These are phyloP conservation scores for Marasmius oreades DNA, from an alignment of 1,284 basidiomycete genomes.

Conservation along the genomic window DNA sequence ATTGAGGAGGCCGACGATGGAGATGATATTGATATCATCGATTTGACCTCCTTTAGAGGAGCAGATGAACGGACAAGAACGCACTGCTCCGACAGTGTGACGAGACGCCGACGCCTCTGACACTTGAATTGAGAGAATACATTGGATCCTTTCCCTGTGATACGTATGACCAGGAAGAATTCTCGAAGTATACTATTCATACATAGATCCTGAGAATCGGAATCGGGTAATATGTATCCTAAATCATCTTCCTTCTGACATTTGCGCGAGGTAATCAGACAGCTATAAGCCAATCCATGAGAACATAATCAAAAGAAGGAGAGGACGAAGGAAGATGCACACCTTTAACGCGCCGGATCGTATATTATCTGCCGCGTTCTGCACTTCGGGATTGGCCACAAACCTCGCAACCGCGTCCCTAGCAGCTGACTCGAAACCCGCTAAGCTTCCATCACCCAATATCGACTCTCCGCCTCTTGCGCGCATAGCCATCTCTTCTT, in stretches of 20 bases:
- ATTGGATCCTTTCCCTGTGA: too few species aligned
- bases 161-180: too few species aligned
- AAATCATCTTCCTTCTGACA: conserved; percentile 52
- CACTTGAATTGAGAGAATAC: too few species aligned
- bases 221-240: too few species aligned
- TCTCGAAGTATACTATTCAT: too few species aligned
- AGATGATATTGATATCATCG: too few species aligned
- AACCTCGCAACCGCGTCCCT: conserved; percentile 78
- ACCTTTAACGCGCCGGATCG: conserved; percentile 85
- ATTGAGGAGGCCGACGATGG: too few species aligned
- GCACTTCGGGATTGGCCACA: conserved; percentile 87
- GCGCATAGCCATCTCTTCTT: conserved; percentile 52
- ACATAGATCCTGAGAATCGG: too few species aligned
- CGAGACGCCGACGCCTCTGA: too few species aligned
- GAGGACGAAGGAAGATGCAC: conserved; percentile 18
- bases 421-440: conserved; percentile 73
- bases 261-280: conserved; percentile 75
- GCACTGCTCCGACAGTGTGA: too few species aligned
- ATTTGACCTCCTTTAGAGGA: too few species aligned
- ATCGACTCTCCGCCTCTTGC: conserved; percentile 41
- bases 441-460: conserved; percentile 68
- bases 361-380: conserved; percentile 83
- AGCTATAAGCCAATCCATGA: conserved; percentile 39
- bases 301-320: conserved; percentile 11
- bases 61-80: too few species aligned